A percentile compares a stretch with the other conserved stretches of the same genome.
Conservation (phyloP, 2,329 filamentous ascomycete species). For the Penicillium brasilianum region DNA sequence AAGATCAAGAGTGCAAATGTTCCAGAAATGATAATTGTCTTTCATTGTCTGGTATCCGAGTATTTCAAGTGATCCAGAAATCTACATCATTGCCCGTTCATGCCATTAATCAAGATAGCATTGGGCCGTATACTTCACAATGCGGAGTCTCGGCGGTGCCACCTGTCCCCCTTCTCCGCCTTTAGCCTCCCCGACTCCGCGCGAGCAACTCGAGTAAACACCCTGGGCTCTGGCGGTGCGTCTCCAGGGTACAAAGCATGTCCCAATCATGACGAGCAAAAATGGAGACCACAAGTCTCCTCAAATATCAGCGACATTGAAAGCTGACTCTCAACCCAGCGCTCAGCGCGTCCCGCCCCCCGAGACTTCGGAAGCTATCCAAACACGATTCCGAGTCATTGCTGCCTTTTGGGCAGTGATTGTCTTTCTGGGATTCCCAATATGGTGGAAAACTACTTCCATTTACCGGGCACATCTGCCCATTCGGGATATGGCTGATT, state of each 20-base stretch:
- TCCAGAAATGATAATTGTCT: not conserved
- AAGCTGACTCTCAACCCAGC: conserved; percentile 25
- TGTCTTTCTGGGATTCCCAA: conserved; percentile 79
- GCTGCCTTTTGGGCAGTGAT: conserved; percentile 91
- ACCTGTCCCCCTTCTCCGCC: conserved; percentile 29
- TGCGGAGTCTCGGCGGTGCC: conserved; percentile 5
- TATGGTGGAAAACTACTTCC: conserved; percentile 95
- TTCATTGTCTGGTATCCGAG: not conserved
- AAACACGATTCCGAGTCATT: conserved; percentile 75
- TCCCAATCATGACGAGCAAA: conserved; percentile 40
- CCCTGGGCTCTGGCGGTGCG: conserved; percentile 10
- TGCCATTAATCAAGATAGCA: not conserved
- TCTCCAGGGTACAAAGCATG: conserved; percentile 38
- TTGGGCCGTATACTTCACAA: not conserved
- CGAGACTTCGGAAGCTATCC: conserved; percentile 72
- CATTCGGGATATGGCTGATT: conserved; percentile 82
- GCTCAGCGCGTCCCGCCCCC: conserved; percentile 67
- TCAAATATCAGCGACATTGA: conserved; percentile 20
- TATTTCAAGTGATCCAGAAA: not conserved
- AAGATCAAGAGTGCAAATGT: not conserved
- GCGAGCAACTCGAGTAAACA: conserved; percentile 18
- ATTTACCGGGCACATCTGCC: conserved; percentile 88
- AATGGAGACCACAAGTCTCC: conserved; percentile 42
- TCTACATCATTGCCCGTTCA: not conserved
- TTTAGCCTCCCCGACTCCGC: conserved; percentile 23